Base-by-base conservation (phyloP, 2,329 filamentous ascomycete genomes). In the Talaromyces islandicus region DNA sequence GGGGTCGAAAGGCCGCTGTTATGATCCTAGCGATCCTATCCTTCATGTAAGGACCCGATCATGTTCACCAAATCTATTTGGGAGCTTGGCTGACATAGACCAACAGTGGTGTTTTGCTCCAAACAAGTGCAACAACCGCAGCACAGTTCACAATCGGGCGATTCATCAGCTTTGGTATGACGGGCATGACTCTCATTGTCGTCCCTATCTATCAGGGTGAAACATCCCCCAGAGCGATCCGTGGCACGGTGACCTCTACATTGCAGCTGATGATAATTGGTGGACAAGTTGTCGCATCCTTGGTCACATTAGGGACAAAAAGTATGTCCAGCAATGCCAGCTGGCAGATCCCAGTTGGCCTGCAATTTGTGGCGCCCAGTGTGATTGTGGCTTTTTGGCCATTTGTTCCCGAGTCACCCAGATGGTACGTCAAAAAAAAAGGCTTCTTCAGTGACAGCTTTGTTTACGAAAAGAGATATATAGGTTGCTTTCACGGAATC, bases 381-480 rank as follows among this genome's bases (percentile, higher is more conserved):
- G 35, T 38, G 14, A 38, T 38, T 38, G 35, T 38, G 35, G 35
- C 35, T 9, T 38, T 38, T 7, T 38, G 35, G 35, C 75, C 77
- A 7, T 54, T 32, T 29, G n/a, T 59, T 11, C 57, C 51, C 12
- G 51, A 59, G 38, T 54, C 38, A 17, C 51, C 57, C 3, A 24
- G 38, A 24, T 59, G 51, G 51, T 27, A 14, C 19, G 35, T 59
- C 17, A 29, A 14, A 54, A 54, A 17, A 30, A 54, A 38, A 27
- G 25, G 3, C 7, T 24, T 11, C 9, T 25, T 7, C 1, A 50
- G 3, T 50, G 10, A 21, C 3, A 24, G 7, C 11, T 25, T 12
- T 1, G 10, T 19, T 50, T 12, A 50, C 43, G 5, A 35, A 14
- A 4, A 35, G 32, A 21, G 19, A 50, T 1, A 21, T 50, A 50